These are phyloP conservation scores for Plectosphaerella cucumerina DNA, from an alignment of 2,329 filamentous ascomycete species.

Conservation along the genomic window DNA sequence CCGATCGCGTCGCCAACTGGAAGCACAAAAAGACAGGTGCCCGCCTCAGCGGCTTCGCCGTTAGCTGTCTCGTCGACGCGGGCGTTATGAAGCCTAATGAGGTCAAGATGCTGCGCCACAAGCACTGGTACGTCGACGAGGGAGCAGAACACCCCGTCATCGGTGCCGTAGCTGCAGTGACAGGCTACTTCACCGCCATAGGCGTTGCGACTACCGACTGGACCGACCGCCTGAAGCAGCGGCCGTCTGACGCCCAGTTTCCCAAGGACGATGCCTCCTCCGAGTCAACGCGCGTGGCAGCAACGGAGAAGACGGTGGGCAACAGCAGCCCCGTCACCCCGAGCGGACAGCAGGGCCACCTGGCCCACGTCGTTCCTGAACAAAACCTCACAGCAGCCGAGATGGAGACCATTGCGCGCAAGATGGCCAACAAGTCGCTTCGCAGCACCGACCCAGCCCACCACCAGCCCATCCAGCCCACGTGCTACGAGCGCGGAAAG, in stretches of 20 bases:
- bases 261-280: too few species aligned
- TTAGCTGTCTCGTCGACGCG: slow-evolving; percentile 50
- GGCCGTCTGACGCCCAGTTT: background rate
- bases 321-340: too few species aligned
- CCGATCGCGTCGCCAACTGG: slow-evolving; percentile 57
- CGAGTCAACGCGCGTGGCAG: slow-evolving; percentile 3
- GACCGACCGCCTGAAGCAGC: slow-evolving; percentile 10
- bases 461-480: slow-evolving; percentile 6
- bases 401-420: slow-evolving; percentile 23
- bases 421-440: slow-evolving; percentile 25
- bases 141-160: slow-evolving; percentile 62
- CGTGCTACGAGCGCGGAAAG: slow-evolving; percentile 16
- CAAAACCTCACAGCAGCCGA: slow-evolving; percentile 15
- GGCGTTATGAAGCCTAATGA: slow-evolving; percentile 52
- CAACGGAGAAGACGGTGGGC: background rate
- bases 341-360: background rate
- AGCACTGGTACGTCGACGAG: slow-evolving; percentile 61
- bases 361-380: background rate
- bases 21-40: slow-evolving; percentile 53
- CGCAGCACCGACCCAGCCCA: slow-evolving; percentile 47
- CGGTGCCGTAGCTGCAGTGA: slow-evolving; percentile 60
- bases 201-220: slow-evolving; percentile 43
- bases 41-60: slow-evolving; percentile 57
- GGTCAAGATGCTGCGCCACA: slow-evolving; percentile 42
- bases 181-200: slow-evolving; percentile 62